Evolutionary conservation across 208 protist genomes (phyloP), one percentile per base, ranked within the genome.

Genomic region (Leishmania amazonensis): DNA sequence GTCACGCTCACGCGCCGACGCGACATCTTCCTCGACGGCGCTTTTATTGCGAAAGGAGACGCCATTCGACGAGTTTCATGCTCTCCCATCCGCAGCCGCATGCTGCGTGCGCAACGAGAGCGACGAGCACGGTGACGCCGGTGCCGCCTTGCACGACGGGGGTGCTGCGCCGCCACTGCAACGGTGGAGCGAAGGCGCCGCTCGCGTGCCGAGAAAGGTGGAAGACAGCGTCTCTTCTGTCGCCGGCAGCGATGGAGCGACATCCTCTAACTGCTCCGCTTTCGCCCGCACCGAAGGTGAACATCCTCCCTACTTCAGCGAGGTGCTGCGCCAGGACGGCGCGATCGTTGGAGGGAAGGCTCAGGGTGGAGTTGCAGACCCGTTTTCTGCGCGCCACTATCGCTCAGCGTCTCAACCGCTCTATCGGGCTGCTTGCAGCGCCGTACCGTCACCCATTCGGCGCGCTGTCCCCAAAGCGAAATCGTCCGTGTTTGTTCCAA

Each of bases 401-500:
- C 47, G 42, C 54, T 51, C 60, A 65, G 64, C 15, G 38, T 19
- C 47, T 51, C 60, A 51, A 71, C 60, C 28, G 62, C 38, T 17
- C 53, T 58, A 35, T 58, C 38, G 53, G 24, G 49, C 65, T 57
- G 78, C 35, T 80, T 28, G 9, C 47, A 53, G 24, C 2, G 65
- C 54, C n/a, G 24, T 79, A 21, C 9, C 53, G 3, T 15, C 21
- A 8, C 62, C 74, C 1, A 76, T 51, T 35, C 83, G 83, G 13
- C 31, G 54, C 58, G 64, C 68, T 13, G 51, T 77, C 19, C 67
- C 78, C 17, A 83, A 76, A 76, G 72, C 78, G 64, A 78, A 67
- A 51, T 86, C 83, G 5, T 7, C 73, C 24, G 38, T 54, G 31
- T 86, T 86, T 58, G 75, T 86, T 45, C 83, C 75, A 24, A 77